Conservation (phyloP, 768 basidiomycete genomes). For the Lentinus tigrinus region DNA sequence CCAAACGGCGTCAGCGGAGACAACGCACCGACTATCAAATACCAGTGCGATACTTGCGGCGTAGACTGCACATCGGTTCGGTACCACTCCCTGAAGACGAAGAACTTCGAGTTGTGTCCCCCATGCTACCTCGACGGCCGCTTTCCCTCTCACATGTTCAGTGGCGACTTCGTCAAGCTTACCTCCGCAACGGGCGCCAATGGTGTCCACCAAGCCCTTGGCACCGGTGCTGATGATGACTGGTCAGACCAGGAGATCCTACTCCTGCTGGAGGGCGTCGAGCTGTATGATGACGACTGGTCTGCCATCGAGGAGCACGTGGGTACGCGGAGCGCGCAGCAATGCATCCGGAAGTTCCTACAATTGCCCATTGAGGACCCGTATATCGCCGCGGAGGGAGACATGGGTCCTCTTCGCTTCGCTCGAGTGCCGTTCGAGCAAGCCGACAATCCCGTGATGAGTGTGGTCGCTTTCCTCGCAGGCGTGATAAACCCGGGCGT, state of each 20-base stretch:
- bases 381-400: slow-evolving; percentile 76
- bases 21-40: slow-evolving; percentile 43
- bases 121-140: slow-evolving; percentile 95
- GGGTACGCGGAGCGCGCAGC: slow-evolving; percentile 85
- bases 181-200: slow-evolving; percentile 37
- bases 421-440: slow-evolving; percentile 88
- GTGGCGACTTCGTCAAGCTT: slow-evolving; percentile 94
- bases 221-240: slow-evolving; percentile 52
- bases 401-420: slow-evolving; percentile 73
- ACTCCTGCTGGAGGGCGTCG: slow-evolving; percentile 89
- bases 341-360: slow-evolving; percentile 94
- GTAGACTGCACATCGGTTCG: slow-evolving; percentile 86
- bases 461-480: slow-evolving; percentile 95
- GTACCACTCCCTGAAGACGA: slow-evolving; percentile 92
- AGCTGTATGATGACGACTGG: slow-evolving; percentile 99
- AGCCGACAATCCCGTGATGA: slow-evolving; percentile 97
- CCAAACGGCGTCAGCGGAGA: slow-evolving; percentile 41
- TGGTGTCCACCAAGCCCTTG: slow-evolving; percentile 36
- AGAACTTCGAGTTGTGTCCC: slow-evolving; percentile 86
- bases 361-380: slow-evolving; percentile 96
- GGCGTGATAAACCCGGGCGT: slow-evolving; percentile 88
- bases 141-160: slow-evolving; percentile 95
- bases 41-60: slow-evolving; percentile 92
- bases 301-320: slow-evolving; percentile 90
- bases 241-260: slow-evolving; percentile 94